Evolutionary conservation across 306 rosid genomes (phyloP).

Genomic region (Senna siamea): DNA sequence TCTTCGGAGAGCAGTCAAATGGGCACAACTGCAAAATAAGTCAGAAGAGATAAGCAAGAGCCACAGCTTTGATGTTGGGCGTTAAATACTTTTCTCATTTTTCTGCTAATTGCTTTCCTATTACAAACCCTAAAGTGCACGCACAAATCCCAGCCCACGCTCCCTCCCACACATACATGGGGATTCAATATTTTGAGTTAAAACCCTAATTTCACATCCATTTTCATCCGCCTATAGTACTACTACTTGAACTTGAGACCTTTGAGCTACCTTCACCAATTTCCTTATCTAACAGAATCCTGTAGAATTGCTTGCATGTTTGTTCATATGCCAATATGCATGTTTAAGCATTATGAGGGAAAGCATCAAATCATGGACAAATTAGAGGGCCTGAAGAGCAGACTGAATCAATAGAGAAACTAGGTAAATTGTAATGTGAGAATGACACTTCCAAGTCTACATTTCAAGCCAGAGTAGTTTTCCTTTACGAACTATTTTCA

Average conservation of each 20-base stretch:
- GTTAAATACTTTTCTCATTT: constrained; percentile 25
- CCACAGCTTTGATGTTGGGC: constrained; percentile 21
- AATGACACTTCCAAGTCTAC: not conserved
- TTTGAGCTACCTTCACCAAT: not conserved
- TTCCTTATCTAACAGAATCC: not conserved
- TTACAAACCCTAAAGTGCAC: not conserved
- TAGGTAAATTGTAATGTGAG: not conserved
- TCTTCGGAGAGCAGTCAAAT: constrained; percentile 91
- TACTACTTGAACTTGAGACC: not conserved
- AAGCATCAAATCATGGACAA: constrained; percentile 5
- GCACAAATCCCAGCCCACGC: too few species aligned
- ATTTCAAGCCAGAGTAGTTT: constrained; percentile 1
- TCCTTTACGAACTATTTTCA: not conserved
- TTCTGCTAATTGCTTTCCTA: not conserved
- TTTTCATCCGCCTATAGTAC: not conserved
- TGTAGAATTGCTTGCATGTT: not conserved
- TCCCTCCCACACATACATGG: not conserved
- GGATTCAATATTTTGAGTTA: not conserved
- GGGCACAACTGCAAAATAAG: constrained; percentile 76
- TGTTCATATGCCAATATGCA: not conserved
- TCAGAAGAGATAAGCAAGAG: constrained; percentile 32
- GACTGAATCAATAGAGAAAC: constrained; percentile 8
- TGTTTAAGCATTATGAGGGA: not conserved
- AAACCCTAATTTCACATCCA: not conserved
- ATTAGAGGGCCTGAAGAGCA: not conserved